Evolutionary conservation across 768 basidiomycete species (phyloP).

Genomic region (Obba rivulosa): DNA sequence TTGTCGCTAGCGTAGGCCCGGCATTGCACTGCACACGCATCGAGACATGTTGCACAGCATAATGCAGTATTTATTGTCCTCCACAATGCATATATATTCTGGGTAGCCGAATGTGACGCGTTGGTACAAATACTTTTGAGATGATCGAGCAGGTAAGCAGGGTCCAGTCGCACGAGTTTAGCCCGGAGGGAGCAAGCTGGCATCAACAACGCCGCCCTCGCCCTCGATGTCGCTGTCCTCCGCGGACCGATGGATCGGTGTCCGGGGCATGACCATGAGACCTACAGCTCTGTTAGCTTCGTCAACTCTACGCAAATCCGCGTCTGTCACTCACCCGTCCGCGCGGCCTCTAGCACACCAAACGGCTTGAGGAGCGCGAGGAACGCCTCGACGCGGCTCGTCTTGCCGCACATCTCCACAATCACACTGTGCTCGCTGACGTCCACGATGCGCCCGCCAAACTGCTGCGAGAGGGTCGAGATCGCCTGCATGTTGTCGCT

Average conservation of each 20-base stretch:
- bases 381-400: constrained; percentile 87
- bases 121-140: not conserved
- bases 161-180: constrained; percentile 30
- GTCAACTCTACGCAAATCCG: not conserved
- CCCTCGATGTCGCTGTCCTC: constrained; percentile 53
- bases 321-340: constrained; percentile 63
- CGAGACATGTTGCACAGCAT: not conserved
- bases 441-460: constrained; percentile 90
- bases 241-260: constrained; percentile 63
- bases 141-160: not conserved
- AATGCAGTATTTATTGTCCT: not conserved
- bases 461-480: constrained; percentile 77
- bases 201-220: constrained; percentile 66
- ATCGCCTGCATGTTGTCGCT: constrained; percentile 90
- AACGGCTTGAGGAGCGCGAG: constrained; percentile 88
- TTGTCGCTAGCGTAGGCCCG: not conserved
- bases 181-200: constrained; percentile 91
- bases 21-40: not conserved
- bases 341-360: constrained; percentile 90
- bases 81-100: no score
- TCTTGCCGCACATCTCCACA: constrained; percentile 93
- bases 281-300: constrained; percentile 45
- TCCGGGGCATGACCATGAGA: constrained; percentile 97
- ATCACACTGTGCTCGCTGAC: constrained; percentile 93
- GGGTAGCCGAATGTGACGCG: no score